Evolutionary conservation across 1,284 basidiomycete species (phyloP).

Genomic region (Microbotryum silenes-acaulis): DNA sequence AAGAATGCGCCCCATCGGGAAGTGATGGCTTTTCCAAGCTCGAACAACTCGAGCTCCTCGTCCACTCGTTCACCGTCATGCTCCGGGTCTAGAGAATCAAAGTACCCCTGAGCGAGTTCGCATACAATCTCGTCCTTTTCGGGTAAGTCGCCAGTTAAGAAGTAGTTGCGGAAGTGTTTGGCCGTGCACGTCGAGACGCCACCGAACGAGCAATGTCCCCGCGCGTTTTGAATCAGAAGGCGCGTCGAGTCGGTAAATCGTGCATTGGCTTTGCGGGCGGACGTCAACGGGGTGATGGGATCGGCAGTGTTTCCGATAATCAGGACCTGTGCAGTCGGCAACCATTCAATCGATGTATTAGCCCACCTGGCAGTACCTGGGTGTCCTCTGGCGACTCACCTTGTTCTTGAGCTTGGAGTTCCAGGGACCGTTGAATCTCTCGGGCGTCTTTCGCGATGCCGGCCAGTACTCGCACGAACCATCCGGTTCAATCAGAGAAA

Average conservation of each 20-base stretch:
- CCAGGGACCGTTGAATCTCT: constrained; percentile 21
- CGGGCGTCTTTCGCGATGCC: constrained; percentile 4
- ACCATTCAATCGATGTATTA: constrained; percentile 19
- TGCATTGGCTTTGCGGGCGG: constrained; percentile 16
- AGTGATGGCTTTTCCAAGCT: not conserved
- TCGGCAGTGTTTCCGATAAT: constrained; percentile 28
- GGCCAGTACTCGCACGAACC: constrained; percentile 26
- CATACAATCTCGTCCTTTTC: constrained; percentile 8
- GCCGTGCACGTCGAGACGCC: constrained; percentile 14
- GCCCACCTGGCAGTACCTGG: constrained; percentile 1
- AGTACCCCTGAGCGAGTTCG: constrained; percentile 15
- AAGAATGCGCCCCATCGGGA: too few species aligned
- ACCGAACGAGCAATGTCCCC: constrained; percentile 16
- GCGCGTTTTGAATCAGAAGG: constrained; percentile 18
- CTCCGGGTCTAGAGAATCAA: not conserved
- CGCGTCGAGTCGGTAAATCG: constrained; percentile 21
- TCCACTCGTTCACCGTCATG: not conserved
- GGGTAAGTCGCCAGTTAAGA: constrained; percentile 14
- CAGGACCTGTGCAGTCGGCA: constrained; percentile 13
- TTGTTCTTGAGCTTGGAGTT: constrained; percentile 17
- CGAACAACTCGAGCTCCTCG: not conserved
- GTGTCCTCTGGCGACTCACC: not conserved
- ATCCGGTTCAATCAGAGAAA: constrained; percentile 12
- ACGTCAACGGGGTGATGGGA: constrained; percentile 5
- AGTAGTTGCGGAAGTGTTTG: constrained; percentile 4